phyloP scores from a whole-genome alignment of 2,329 filamentous ascomycete genomes.

The Tolypocladium guangdongense region DNA sequence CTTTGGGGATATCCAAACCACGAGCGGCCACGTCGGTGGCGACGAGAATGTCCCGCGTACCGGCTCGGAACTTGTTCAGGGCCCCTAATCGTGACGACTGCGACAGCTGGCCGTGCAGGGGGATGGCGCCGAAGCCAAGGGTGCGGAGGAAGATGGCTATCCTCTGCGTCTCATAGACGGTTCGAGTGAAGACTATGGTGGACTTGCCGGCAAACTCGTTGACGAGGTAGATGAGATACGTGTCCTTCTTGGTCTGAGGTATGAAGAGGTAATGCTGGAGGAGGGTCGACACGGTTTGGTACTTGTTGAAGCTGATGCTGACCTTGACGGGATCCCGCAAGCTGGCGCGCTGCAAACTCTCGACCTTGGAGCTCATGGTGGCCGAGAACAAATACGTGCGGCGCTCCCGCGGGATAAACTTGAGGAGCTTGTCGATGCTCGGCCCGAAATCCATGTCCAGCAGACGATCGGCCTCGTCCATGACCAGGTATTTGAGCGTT shows the following conservation, averaged over 20 bases:
- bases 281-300: slow-evolving; percentile 84
- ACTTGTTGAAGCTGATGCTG: slow-evolving; percentile 70
- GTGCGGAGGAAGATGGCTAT: slow-evolving; percentile 72
- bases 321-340: slow-evolving; percentile 76
- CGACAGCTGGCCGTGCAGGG: slow-evolving; percentile 82
- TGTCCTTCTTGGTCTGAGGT: slow-evolving; percentile 78
- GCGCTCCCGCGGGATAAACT: slow-evolving; percentile 68
- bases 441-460: slow-evolving; percentile 92
- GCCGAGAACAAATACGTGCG: slow-evolving; percentile 87
- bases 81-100: slow-evolving; percentile 81
- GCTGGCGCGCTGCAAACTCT: slow-evolving; percentile 81
- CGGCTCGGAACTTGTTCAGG: slow-evolving; percentile 78
- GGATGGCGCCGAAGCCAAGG: slow-evolving; percentile 83
- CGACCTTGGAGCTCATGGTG: slow-evolving; percentile 89
- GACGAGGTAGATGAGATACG: slow-evolving; percentile 75
- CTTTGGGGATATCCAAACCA: slow-evolving; percentile 86
- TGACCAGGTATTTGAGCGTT: slow-evolving; percentile 75
- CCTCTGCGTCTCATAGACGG: slow-evolving; percentile 82
- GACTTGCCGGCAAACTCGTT: slow-evolving; percentile 83
- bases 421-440: slow-evolving; percentile 84
- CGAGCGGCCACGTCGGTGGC: slow-evolving; percentile 90
- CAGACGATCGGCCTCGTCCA: slow-evolving; percentile 89
- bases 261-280: slow-evolving; percentile 81
- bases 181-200: slow-evolving; percentile 83
- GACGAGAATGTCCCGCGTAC: slow-evolving; percentile 74